Evolutionary conservation across 305 asterid genomes (phyloP), one percentile per base, ranked within the genome.

Genomic region (Striga hermonthica): DNA sequence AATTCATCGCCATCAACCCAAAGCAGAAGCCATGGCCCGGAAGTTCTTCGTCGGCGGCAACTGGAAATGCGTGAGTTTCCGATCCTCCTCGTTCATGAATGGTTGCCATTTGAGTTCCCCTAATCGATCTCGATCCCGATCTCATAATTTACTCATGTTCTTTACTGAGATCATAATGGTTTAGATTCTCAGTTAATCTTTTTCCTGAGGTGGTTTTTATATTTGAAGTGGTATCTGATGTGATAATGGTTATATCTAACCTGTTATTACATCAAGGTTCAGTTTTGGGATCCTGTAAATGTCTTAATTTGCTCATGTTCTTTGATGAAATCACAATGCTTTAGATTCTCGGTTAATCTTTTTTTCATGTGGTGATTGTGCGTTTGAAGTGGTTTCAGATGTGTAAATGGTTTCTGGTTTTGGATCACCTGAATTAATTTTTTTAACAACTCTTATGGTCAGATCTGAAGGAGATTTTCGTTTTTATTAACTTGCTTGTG

Each of bases 11-110:
- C 50, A 75, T 80, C 83, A 35, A 70, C 82, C 80, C 44, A 15
- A 40, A 4, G 54, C n/a, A 38, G 59, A 56, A 43, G 68, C 40
- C 83, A 79, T 93, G 99, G 97, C 74, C 74, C 80, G 99, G 59
- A 90, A 76, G 16, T 93, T 90, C 86, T 88, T 93, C 92, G 86
- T 93, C 79, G 99, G 99, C 58, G 99, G 99, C 72, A 93, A 93
- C 95, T 93, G 99, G 99, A 93, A 93, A 93, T 93, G 99, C 89
- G 99, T 93, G 76, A 82, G 91, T 74, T 41, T 60, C 54, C 60
- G 53, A 36, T 22, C 31, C 67, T 41, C 55, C 55, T 56, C 31
- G 35, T 72, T n/a, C n/a, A n/a, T 3, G 40, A 62, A 28, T 44
- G 38, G 53, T 55, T 54, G 40, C 48, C 38, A 12, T 9, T 65